phyloP scores from a whole-genome alignment of 345 rosid species.

The Aquilaria sinensis region DNA sequence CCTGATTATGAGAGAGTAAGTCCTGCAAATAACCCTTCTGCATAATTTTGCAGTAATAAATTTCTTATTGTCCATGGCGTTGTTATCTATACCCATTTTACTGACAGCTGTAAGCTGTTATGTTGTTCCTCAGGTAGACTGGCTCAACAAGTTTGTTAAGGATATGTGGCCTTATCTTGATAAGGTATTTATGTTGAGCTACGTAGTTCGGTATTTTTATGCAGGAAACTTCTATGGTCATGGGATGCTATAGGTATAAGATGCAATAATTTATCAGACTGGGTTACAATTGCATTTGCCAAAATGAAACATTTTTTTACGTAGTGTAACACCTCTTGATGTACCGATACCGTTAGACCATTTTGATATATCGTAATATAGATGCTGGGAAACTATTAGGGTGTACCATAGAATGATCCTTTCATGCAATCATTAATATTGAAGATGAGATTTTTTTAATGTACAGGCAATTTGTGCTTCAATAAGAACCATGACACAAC shows the following conservation, averaged over 20 bases:
- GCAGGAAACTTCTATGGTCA: too few relatives aligned
- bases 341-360: too few relatives aligned
- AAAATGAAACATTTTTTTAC: too few relatives aligned
- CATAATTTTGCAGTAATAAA: background rate
- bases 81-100: background rate
- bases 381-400: too few relatives aligned
- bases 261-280: background rate
- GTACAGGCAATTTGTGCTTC: conserved; percentile 51
- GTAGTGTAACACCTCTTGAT: too few relatives aligned
- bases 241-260: too few relatives aligned
- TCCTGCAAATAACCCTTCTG: background rate
- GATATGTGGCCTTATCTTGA: conserved; percentile 78
- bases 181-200: conserved; percentile 35
- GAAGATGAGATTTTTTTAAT: background rate
- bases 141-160: conserved; percentile 60
- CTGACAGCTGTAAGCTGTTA: background rate
- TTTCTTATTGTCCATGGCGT: background rate
- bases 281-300: background rate
- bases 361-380: too few relatives aligned
- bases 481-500: conserved; percentile 38
- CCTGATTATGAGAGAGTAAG: conserved; percentile 72
- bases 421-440: too few relatives aligned
- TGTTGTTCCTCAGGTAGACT: conserved; percentile 48
- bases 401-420: too few relatives aligned
- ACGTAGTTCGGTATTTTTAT: background rate